phyloP scores from a whole-genome alignment of 345 rosid species.

The Carallia pectinifolia region DNA sequence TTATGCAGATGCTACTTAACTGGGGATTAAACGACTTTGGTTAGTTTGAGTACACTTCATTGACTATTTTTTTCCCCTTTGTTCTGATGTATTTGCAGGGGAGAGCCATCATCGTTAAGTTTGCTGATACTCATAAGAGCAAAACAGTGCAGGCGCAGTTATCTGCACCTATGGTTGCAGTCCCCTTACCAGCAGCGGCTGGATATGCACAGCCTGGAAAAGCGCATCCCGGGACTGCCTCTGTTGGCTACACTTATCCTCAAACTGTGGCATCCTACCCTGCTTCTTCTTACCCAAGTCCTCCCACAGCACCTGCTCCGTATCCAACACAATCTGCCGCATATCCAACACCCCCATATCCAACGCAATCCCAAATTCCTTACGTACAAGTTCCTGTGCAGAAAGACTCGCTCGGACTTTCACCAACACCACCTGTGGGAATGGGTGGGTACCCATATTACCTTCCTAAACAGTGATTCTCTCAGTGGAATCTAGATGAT shows the following conservation, averaged over 20 bases:
- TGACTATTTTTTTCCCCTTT: not conserved
- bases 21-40: too few species aligned
- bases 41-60: not conserved
- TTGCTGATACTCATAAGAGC: constrained; percentile 53
- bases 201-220: constrained; percentile 53
- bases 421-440: constrained; percentile 35
- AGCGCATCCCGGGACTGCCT: constrained; percentile 29
- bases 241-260: constrained; percentile 45
- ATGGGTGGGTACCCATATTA: constrained; percentile 54
- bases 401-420: constrained; percentile 42
- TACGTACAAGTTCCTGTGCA: constrained; percentile 28
- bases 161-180: constrained; percentile 35
- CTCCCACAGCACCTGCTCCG: constrained; percentile 36
- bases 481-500: not conserved
- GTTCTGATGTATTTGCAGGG: constrained; percentile 36
- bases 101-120: constrained; percentile 47
- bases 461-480: constrained; percentile 20
- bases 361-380: constrained; percentile 35
- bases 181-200: constrained; percentile 32
- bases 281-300: constrained; percentile 39
- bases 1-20: too few species aligned
- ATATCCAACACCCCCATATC: constrained; percentile 38
- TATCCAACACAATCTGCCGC: constrained; percentile 39
- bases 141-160: constrained; percentile 40
- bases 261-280: constrained; percentile 40